Evolutionary conservation across 352 stramenopile genomes (phyloP).

Genomic region (Pythium chondricola): DNA sequence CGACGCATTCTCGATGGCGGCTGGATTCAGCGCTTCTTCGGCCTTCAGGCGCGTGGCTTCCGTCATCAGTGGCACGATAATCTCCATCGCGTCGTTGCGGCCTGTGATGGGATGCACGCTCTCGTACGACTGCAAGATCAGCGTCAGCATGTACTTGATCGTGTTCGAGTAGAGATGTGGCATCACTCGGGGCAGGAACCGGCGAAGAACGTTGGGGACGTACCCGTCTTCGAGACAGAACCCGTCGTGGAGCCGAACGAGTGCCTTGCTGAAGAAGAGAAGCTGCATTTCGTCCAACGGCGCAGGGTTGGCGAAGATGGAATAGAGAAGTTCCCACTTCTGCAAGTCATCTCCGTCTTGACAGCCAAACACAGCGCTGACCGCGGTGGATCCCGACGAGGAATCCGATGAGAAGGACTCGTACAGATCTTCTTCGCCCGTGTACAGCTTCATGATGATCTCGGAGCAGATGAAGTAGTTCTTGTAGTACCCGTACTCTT

Average conservation of each 20-base stretch:
- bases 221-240: constrained; percentile 86
- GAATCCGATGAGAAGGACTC: constrained; percentile 85
- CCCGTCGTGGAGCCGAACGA: constrained; percentile 80
- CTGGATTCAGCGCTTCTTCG: constrained; percentile 29
- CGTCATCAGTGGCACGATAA: constrained; percentile 54
- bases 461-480: constrained; percentile 85
- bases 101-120: constrained; percentile 85
- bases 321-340: constrained; percentile 81
- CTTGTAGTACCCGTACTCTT: constrained; percentile 89
- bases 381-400: constrained; percentile 56
- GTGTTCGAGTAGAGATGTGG: constrained; percentile 84
- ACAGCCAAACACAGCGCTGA: constrained; percentile 73
- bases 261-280: constrained; percentile 83
- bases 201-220: constrained; percentile 72
- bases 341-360: constrained; percentile 63
- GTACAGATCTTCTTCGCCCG: constrained; percentile 82
- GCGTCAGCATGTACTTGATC: constrained; percentile 87
- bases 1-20: constrained; percentile 69
- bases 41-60: constrained; percentile 41
- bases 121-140: constrained; percentile 85
- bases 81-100: constrained; percentile 85
- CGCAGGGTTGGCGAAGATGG: constrained; percentile 68
- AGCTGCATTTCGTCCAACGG: constrained; percentile 84
- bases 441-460: constrained; percentile 90
- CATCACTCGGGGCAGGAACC: constrained; percentile 70